phyloP scores from a whole-genome alignment of 257 asterid genomes.

The Solanum dulcamara region DNA sequence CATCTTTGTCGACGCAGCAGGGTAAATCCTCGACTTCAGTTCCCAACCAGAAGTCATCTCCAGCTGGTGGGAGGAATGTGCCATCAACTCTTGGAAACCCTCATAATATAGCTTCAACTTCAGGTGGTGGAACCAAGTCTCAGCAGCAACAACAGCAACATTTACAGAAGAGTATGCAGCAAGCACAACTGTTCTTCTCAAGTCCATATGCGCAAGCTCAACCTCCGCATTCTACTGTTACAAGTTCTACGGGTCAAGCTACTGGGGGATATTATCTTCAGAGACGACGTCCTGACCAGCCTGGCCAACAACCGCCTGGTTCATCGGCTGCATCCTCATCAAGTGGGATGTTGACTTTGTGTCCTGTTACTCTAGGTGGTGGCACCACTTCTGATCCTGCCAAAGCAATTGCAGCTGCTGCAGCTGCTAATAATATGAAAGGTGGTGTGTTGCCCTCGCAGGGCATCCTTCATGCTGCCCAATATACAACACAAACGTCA shows the following conservation, averaged over 20 bases:
- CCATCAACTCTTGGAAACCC: constrained; percentile 74
- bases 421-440: constrained; percentile 56
- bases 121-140: constrained; percentile 29
- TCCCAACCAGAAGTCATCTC: constrained; percentile 55
- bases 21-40: constrained; percentile 27
- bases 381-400: constrained; percentile 72
- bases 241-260: constrained; percentile 25
- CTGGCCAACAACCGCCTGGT: constrained; percentile 37
- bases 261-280: constrained; percentile 44
- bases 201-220: constrained; percentile 49
- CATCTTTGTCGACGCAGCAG: constrained; percentile 49
- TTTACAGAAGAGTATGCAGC: constrained; percentile 47
- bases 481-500: constrained; percentile 39
- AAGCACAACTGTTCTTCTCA: constrained; percentile 53
- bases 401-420: constrained; percentile 61
- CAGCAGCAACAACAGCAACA: constrained; percentile 32
- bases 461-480: constrained; percentile 44
- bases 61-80: constrained; percentile 23
- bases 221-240: constrained; percentile 27
- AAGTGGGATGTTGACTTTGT: constrained; percentile 37
- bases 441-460: constrained; percentile 47
- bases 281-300: constrained; percentile 54
- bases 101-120: constrained; percentile 24
- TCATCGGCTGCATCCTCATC: constrained; percentile 26
- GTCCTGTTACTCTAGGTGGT: constrained; percentile 28